Conservation (phyloP, 768 basidiomycete species). For the Melanogaster broomeanus region DNA sequence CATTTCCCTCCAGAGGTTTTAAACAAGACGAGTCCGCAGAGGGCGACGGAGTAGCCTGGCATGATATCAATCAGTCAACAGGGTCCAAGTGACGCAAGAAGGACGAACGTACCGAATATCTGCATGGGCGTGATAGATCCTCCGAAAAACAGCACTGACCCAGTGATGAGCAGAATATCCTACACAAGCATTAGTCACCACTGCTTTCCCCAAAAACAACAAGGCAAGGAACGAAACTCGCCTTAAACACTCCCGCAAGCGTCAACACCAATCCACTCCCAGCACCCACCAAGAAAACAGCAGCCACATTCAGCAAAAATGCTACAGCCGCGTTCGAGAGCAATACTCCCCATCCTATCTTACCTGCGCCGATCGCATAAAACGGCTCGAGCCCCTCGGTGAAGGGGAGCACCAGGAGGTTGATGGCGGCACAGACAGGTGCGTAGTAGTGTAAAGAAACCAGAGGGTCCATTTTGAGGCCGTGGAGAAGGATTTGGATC, state of each 20-base stretch:
- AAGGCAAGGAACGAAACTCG: constrained; percentile 28
- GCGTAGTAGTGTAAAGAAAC: constrained; percentile 97
- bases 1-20: constrained; percentile 73
- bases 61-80: constrained; percentile 22
- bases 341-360: constrained; percentile 70
- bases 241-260: constrained; percentile 92
- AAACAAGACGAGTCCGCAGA: constrained; percentile 82
- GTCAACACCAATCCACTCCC: constrained; percentile 89
- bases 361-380: constrained; percentile 52
- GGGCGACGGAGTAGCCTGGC: constrained; percentile 83
- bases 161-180: constrained; percentile 94
- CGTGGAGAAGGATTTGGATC: constrained; percentile 93
- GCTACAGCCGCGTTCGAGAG: constrained; percentile 85
- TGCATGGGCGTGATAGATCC: constrained; percentile 81
- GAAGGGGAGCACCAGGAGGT: constrained; percentile 83
- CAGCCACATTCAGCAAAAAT: constrained; percentile 88
- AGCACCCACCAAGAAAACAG: constrained; percentile 90
- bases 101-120: constrained; percentile 60
- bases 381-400: constrained; percentile 92
- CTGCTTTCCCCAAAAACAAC: too few species aligned
- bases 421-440: constrained; percentile 91
- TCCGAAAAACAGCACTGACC: constrained; percentile 86
- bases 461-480: constrained; percentile 96
- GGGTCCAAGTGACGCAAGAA: background rate
- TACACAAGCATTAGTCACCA: constrained; percentile 30